These are phyloP conservation scores for Coprinopsis cinerea DNA, from an alignment of 768 basidiomycete genomes.

Conservation along the genomic window DNA sequence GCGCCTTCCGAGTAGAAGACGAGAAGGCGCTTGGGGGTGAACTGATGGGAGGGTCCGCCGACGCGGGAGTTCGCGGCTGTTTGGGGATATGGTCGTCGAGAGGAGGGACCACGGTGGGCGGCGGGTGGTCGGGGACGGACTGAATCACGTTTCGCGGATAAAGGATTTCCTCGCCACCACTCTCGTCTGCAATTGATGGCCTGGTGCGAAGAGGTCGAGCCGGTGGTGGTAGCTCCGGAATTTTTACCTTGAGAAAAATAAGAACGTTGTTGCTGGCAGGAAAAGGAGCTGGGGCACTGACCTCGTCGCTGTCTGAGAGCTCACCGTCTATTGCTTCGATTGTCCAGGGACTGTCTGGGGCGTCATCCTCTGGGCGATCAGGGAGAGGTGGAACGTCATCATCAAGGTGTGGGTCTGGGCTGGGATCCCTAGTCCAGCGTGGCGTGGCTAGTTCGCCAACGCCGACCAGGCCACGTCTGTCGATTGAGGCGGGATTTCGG, in stretches of 20 bases:
- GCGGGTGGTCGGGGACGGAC: conserved; percentile 19
- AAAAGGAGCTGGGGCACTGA: conserved; percentile 24
- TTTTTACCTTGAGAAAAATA: conserved; percentile 25
- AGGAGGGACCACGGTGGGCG: neutral
- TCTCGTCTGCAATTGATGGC: conserved; percentile 73
- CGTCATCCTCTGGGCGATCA: conserved; percentile 41
- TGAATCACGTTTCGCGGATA: conserved; percentile 61
- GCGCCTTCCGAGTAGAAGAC: conserved; percentile 47
- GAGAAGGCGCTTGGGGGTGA: conserved; percentile 66
- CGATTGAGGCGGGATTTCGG: conserved; percentile 72
- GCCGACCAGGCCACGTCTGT: conserved; percentile 84
- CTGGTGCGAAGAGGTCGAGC: conserved; percentile 49
- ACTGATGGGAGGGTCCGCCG: conserved; percentile 25
- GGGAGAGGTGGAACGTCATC: conserved; percentile 33
- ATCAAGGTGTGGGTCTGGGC: conserved; percentile 15
- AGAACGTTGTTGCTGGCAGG: neutral
- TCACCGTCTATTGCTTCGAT: conserved; percentile 84
- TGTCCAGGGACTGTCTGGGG: conserved; percentile 82
- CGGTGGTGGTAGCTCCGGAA: conserved; percentile 33
- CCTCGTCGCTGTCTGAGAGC: conserved; percentile 63
- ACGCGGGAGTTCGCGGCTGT: conserved; percentile 15
- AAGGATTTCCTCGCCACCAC: conserved; percentile 85
- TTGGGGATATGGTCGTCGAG: conserved; percentile 23
- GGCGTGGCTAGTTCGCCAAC: conserved; percentile 97
- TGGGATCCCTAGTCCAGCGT: conserved; percentile 62